Evolutionary conservation across 176 grass and related monocot species (phyloP).

Genomic region (Avena sativa): DNA sequence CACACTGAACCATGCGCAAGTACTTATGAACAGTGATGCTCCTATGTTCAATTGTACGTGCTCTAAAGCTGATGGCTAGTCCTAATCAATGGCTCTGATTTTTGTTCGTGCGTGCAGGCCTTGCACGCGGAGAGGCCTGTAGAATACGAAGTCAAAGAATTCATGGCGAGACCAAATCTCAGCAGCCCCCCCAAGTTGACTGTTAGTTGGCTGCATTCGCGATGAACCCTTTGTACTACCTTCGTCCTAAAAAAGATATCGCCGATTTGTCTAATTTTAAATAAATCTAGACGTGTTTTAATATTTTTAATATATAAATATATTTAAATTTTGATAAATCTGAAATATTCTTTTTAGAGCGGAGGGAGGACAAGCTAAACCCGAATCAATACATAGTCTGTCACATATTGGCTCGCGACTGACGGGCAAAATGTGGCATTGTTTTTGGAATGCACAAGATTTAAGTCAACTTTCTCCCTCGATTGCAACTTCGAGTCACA

Average conservation of each 20-base stretch:
- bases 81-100: constrained; percentile 23
- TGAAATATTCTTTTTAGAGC: too few relatives aligned
- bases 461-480: background rate
- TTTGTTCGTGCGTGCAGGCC: background rate
- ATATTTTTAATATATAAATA: too few relatives aligned
- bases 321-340: too few relatives aligned
- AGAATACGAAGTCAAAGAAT: background rate
- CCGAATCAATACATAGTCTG: background rate
- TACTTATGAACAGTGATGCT: background rate
- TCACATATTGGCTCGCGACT: background rate
- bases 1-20: too few relatives aligned
- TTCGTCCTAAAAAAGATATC: too few relatives aligned
- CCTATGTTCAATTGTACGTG: background rate
- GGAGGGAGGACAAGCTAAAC: background rate
- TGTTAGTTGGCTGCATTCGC: background rate
- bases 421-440: constrained; percentile 23
- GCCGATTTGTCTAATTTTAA: too few relatives aligned
- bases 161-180: background rate
- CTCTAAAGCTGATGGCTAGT: constrained; percentile 1
- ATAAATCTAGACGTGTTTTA: too few relatives aligned
- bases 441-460: background rate
- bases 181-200: background rate
- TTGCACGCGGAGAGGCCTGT: background rate
- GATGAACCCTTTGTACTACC: background rate
- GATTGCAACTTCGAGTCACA: background rate